Conservation (phyloP, 2,329 filamentous ascomycete genomes). For the Fusarium torreyae region DNA sequence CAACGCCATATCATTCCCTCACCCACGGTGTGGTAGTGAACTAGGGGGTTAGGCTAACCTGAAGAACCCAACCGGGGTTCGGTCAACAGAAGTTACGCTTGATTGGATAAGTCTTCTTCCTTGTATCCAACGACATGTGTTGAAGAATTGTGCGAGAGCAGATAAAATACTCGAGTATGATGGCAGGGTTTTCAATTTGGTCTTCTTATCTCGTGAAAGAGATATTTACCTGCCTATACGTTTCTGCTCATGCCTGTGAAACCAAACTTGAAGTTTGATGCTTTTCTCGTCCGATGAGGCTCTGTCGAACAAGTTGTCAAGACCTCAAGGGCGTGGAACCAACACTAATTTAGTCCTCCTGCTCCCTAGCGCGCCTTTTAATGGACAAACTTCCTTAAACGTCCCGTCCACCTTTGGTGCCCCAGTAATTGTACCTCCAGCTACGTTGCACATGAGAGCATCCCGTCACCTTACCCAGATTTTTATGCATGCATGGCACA, state of each 20-base stretch:
- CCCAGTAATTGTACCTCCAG: conserved; percentile 12
- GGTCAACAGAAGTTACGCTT: background rate
- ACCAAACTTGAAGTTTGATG: background rate
- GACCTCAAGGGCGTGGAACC: background rate
- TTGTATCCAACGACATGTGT: background rate
- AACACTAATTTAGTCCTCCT: conserved; percentile 14
- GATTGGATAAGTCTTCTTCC: conserved; percentile 12
- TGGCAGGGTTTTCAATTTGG: background rate
- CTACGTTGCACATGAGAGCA: conserved; percentile 12
- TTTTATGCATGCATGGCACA: conserved; percentile 42
- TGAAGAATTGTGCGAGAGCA: background rate
- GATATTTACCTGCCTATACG: no score
- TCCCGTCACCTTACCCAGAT: conserved; percentile 30
- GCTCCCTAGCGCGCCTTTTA: conserved; percentile 1
- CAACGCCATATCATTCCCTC: conserved; percentile 15
- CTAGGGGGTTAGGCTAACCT: background rate
- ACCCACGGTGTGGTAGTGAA: background rate
- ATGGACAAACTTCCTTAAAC: conserved; percentile 22
- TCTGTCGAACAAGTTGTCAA: background rate
- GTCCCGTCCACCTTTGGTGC: conserved; percentile 11
- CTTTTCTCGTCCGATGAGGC: background rate
- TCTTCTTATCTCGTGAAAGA: accelerated
- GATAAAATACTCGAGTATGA: no score
- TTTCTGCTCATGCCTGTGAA: background rate
- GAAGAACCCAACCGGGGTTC: background rate